Percentiles rank a stretch among this genome's conserved stretches.
Conservation (phyloP, 2,329 filamentous ascomycete genomes). For the Talaromyces sp. region DNA sequence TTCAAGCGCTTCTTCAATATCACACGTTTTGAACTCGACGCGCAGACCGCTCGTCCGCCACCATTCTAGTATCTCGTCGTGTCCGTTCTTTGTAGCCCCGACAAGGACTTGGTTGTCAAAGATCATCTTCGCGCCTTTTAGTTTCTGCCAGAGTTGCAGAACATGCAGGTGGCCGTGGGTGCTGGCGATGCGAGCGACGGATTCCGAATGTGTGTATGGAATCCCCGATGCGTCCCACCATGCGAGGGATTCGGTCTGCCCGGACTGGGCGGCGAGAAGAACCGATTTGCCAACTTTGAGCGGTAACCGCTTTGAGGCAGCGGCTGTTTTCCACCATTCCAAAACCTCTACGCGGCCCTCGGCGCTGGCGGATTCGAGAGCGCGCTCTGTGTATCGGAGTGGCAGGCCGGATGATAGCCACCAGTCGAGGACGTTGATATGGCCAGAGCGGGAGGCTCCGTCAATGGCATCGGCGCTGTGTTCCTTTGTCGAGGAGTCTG, state of each 20-base stretch:
- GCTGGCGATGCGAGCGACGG: conserved; percentile 76
- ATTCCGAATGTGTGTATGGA: conserved; percentile 71
- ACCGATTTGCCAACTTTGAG: conserved; percentile 81
- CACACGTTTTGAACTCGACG: conserved; percentile 90
- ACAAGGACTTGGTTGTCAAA: conserved; percentile 81
- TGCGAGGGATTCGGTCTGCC: conserved; percentile 67
- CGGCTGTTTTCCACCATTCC: conserved; percentile 80
- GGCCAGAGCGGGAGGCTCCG: conserved; percentile 78
- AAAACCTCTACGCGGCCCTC: conserved; percentile 80
- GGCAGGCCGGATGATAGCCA: conserved; percentile 78
- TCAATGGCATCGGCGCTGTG: conserved; percentile 83
- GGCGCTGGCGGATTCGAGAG: conserved; percentile 79
- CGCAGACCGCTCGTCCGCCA: conserved; percentile 69
- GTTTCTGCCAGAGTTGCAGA: conserved; percentile 72
- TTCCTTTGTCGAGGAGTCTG: conserved; percentile 76
- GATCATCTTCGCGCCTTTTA: conserved; percentile 69
- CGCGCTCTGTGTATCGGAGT: conserved; percentile 78
- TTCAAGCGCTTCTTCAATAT: conserved; percentile 90
- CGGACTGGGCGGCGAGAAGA: conserved; percentile 75
- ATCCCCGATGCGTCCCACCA: conserved; percentile 87
- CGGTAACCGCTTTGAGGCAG: conserved; percentile 45
- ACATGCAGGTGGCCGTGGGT: conserved; percentile 79
- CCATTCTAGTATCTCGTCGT: conserved; percentile 83
- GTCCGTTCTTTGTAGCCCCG: conserved; percentile 79
- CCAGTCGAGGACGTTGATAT: conserved; percentile 81